Percentiles rank a stretch among this genome's conserved stretches.
These are phyloP conservation scores for Microcos paniculata DNA, from an alignment of 345 rosid species.

Conservation along the genomic window DNA sequence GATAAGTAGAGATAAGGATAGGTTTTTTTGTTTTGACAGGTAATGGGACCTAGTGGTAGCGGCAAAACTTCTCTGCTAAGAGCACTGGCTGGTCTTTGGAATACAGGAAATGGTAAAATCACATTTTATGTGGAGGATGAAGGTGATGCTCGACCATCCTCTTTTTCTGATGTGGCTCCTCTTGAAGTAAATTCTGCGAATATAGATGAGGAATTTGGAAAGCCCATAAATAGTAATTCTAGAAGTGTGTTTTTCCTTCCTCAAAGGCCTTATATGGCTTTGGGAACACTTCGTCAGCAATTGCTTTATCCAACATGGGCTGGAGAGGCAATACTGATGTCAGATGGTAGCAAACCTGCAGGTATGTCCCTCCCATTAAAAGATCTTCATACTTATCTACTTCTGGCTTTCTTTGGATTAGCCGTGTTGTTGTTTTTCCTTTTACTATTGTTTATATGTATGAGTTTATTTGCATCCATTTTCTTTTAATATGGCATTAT, in stretches of 20 bases:
- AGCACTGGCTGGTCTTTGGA: slow-evolving; percentile 96
- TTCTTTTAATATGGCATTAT: neutral
- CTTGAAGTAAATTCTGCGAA: slow-evolving; percentile 20
- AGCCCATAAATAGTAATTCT: slow-evolving; percentile 31
- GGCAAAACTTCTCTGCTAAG: slow-evolving; percentile 95
- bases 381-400: neutral
- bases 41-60: slow-evolving; percentile 90
- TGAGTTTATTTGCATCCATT: neutral
- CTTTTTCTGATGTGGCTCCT: slow-evolving; percentile 31
- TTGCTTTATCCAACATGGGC: slow-evolving; percentile 88
- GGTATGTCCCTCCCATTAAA: slow-evolving; percentile 28
- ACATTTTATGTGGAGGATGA: slow-evolving; percentile 57
- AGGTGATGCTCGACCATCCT: slow-evolving; percentile 27
- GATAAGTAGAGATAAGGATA: slow-evolving; percentile 4
- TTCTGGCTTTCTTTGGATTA: no score
- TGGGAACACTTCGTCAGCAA: slow-evolving; percentile 94
- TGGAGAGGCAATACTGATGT: slow-evolving; percentile 26
- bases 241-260: slow-evolving; percentile 80
- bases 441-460: neutral
- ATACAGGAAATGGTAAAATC: slow-evolving; percentile 76
- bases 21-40: slow-evolving; percentile 46
- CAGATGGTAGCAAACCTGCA: slow-evolving; percentile 30
- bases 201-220: slow-evolving; percentile 29
- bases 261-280: slow-evolving; percentile 95
- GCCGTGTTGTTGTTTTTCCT: neutral